Percentiles rank a stretch among this genome's conserved stretches.
phyloP scores from a whole-genome alignment of 2,329 filamentous ascomycete genomes.

The Waltergamsia citrina region DNA sequence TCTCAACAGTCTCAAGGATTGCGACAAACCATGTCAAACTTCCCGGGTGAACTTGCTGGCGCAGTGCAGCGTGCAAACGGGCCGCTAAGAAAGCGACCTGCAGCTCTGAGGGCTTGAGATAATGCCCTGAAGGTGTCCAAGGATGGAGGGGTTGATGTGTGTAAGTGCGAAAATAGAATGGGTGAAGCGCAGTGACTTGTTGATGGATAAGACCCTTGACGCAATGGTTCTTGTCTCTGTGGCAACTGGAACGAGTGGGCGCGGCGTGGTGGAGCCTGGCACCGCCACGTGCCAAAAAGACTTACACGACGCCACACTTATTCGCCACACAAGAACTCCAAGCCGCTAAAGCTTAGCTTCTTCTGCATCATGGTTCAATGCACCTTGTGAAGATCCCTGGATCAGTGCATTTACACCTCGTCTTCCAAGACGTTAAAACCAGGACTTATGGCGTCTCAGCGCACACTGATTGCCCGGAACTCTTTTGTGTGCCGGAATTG shows the following conservation, averaged over 20 bases:
- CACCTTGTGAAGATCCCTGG: too few species aligned
- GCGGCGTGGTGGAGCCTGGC: neutral
- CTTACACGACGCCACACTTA: too few species aligned
- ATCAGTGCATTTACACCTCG: too few species aligned
- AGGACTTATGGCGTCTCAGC: slow-evolving; percentile 1
- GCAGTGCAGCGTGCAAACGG: neutral
- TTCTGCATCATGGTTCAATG: too few species aligned
- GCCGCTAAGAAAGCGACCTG: slow-evolving; percentile 4
- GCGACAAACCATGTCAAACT: neutral
- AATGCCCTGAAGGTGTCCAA: neutral
- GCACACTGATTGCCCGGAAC: slow-evolving; percentile 12
- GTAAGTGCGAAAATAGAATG: neutral
- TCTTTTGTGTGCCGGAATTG: slow-evolving; percentile 38
- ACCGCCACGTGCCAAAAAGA: neutral
- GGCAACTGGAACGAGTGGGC: slow-evolving; percentile 5
- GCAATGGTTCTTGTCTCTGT: slow-evolving; percentile 8
- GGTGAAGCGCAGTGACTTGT: slow-evolving; percentile 1
- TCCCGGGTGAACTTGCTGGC: neutral
- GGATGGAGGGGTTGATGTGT: slow-evolving; percentile 2
- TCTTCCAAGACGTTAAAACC: too few species aligned
- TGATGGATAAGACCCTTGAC: slow-evolving; percentile 6
- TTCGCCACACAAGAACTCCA: too few species aligned
- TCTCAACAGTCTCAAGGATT: neutral
- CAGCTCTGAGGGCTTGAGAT: neutral
- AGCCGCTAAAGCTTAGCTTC: too few species aligned